Evolutionary conservation across 192 early-diverging fungal species (phyloP).

Genomic region (Jimgerdemannia flammicorona): DNA sequence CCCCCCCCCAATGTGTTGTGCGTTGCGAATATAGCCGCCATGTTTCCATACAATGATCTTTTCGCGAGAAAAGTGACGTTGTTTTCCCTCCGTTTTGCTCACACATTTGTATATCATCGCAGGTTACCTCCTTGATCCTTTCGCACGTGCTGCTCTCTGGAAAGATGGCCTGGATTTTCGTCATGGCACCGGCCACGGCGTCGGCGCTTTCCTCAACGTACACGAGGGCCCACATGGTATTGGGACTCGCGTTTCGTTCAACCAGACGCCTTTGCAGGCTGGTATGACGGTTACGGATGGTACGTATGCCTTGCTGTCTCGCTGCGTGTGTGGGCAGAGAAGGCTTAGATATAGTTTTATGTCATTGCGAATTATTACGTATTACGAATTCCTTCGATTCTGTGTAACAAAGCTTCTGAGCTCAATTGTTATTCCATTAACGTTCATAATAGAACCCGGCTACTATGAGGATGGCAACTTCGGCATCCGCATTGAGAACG

Average conservation of each 20-base stretch:
- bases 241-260: conserved; percentile 67
- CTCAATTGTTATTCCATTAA: no score
- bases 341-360: no score
- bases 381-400: no score
- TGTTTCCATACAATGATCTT: no score
- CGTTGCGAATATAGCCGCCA: neutral
- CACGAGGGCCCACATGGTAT: conserved; percentile 97
- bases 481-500: conserved; percentile 97
- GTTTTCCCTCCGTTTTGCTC: no score
- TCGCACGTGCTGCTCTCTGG: conserved; percentile 89
- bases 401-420: no score
- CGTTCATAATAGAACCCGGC: conserved; percentile 67
- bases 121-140: conserved; percentile 87
- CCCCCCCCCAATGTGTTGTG: conserved; percentile 3
- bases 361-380: no score
- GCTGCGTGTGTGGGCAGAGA: no score
- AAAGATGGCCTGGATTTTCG: conserved; percentile 90
- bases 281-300: conserved; percentile 97
- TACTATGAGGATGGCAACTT: conserved; percentile 97
- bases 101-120: neutral
- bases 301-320: conserved; percentile 5
- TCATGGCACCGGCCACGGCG: conserved; percentile 98
- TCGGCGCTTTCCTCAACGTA: conserved; percentile 92
- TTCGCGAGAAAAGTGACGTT: no score
- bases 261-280: conserved; percentile 71